phyloP scores from a whole-genome alignment of 495 filamentous ascomycete species.

The Lindgomyces ingoldianus region DNA sequence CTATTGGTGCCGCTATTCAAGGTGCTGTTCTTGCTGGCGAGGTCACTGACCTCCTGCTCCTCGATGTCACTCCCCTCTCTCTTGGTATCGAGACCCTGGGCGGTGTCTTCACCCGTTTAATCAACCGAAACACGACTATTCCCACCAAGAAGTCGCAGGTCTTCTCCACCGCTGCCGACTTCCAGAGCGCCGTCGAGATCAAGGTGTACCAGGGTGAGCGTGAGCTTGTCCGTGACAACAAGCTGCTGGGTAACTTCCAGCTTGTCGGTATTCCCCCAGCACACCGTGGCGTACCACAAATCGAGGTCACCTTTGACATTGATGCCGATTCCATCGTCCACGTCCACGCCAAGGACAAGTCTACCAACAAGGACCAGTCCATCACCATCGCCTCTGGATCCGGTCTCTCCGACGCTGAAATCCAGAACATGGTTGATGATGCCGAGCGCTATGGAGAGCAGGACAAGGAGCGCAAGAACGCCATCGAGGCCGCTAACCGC shows the following conservation, averaged over 20 bases:
- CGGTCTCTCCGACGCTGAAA: conserved; percentile 92
- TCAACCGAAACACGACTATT: conserved; percentile 99
- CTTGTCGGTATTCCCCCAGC: conserved; percentile 96
- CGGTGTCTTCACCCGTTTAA: conserved; percentile 98
- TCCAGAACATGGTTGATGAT: conserved; percentile 94
- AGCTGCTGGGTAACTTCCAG: conserved; percentile 99
- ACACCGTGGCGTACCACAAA: conserved; percentile 94
- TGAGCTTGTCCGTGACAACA: conserved; percentile 99
- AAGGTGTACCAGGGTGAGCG: conserved; percentile 99
- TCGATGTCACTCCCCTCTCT: conserved; percentile 96
- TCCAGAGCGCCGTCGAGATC: conserved; percentile 99
- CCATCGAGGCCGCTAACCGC: conserved; percentile 94
- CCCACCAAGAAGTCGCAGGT: conserved; percentile 99
- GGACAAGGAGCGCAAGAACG: conserved; percentile 95
- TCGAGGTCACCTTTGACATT: conserved; percentile 99
- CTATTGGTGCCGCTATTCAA: conserved; percentile 97
- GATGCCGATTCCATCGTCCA: conserved; percentile 99
- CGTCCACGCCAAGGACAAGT: conserved; percentile 98
- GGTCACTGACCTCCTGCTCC: conserved; percentile 91
- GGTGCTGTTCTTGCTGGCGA: conserved; percentile 96
- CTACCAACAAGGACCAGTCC: conserved; percentile 98
- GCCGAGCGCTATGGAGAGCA: conserved; percentile 93
- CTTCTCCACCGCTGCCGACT: conserved; percentile 98
- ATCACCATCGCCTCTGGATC: conserved; percentile 98
- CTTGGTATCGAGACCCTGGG: conserved; percentile 99